Evolutionary conservation across 2,329 filamentous ascomycete species (phyloP).

Genomic region (Plenodomus tracheiphilus): DNA sequence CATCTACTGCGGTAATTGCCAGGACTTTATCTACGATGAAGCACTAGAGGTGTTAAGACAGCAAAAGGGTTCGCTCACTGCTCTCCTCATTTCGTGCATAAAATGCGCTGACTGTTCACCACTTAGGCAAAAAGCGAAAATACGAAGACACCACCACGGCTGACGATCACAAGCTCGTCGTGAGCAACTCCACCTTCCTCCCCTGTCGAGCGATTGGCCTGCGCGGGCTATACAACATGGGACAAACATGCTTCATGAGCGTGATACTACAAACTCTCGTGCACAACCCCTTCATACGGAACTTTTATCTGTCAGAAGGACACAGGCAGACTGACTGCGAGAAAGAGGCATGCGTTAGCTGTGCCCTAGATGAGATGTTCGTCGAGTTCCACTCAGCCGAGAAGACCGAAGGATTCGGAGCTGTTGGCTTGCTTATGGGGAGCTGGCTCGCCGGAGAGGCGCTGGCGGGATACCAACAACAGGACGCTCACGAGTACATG

Average conservation of each 20-base stretch:
- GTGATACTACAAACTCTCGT: slow-evolving; percentile 92
- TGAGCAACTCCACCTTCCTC: slow-evolving; percentile 74
- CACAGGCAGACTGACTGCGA: slow-evolving; percentile 78
- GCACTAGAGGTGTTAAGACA: slow-evolving; percentile 75
- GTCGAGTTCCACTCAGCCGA: slow-evolving; percentile 69
- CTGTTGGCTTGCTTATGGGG: slow-evolving; percentile 83
- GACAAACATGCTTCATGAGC: slow-evolving; percentile 98
- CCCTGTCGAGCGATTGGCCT: slow-evolving; percentile 87
- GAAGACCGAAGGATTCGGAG: slow-evolving; percentile 86
- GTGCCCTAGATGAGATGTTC: slow-evolving; percentile 65
- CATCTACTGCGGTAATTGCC: slow-evolving; percentile 79
- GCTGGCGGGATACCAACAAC: slow-evolving; percentile 84
- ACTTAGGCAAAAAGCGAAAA: slow-evolving; percentile 69
- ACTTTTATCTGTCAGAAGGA: slow-evolving; percentile 89
- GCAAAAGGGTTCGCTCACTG: slow-evolving; percentile 61
- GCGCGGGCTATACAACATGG: slow-evolving; percentile 93
- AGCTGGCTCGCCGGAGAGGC: slow-evolving; percentile 81
- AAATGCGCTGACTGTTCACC: slow-evolving; percentile 26
- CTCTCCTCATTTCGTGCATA: slow-evolving; percentile 1
- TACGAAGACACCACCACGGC: slow-evolving; percentile 65
- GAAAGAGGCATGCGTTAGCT: slow-evolving; percentile 60
- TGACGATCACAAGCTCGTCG: slow-evolving; percentile 77
- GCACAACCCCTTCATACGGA: slow-evolving; percentile 88
- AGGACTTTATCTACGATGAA: slow-evolving; percentile 82
- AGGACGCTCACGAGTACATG: slow-evolving; percentile 97